Evolutionary conservation across 345 rosid genomes (phyloP).

Genomic region (Tarenaya hassleriana): DNA sequence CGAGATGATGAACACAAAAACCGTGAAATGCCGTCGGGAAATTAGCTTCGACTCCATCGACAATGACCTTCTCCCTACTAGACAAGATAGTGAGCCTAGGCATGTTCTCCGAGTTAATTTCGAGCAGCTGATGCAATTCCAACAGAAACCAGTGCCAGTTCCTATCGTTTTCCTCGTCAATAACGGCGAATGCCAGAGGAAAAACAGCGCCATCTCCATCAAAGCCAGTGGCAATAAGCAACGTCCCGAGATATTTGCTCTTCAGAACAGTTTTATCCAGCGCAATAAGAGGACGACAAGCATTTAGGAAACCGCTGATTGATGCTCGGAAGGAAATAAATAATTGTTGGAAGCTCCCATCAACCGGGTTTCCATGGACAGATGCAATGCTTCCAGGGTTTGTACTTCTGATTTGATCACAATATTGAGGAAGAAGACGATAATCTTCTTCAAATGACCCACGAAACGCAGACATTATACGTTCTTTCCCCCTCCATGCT

Average conservation of each 20-base stretch:
- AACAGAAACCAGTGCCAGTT: conserved; percentile 88
- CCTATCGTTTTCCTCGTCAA: conserved; percentile 66
- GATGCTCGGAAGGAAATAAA: conserved; percentile 83
- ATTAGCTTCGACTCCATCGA: conserved; percentile 74
- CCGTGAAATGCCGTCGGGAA: conserved; percentile 91
- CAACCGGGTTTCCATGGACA: conserved; percentile 50
- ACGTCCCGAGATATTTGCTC: conserved; percentile 70
- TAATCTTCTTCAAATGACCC: conserved; percentile 91
- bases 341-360: conserved; percentile 66
- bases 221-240: conserved; percentile 82
- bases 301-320: conserved; percentile 66
- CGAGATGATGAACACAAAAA: conserved; percentile 60
- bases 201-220: conserved; percentile 84
- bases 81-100: conserved; percentile 83
- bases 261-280: conserved; percentile 61
- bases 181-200: conserved; percentile 77
- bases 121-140: conserved; percentile 69
- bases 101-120: conserved; percentile 66
- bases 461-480: conserved; percentile 67
- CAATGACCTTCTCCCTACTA: conserved; percentile 55
- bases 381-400: conserved; percentile 77
- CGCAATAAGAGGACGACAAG: conserved; percentile 80
- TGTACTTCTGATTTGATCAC: conserved; percentile 63
- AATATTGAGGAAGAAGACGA: conserved; percentile 77
- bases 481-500: conserved; percentile 97